A percentile compares a stretch with the other conserved stretches of the same genome.
Evolutionary conservation across 495 filamentous ascomycete genomes (phyloP).

Genomic region (Bacidia gigantensis): DNA sequence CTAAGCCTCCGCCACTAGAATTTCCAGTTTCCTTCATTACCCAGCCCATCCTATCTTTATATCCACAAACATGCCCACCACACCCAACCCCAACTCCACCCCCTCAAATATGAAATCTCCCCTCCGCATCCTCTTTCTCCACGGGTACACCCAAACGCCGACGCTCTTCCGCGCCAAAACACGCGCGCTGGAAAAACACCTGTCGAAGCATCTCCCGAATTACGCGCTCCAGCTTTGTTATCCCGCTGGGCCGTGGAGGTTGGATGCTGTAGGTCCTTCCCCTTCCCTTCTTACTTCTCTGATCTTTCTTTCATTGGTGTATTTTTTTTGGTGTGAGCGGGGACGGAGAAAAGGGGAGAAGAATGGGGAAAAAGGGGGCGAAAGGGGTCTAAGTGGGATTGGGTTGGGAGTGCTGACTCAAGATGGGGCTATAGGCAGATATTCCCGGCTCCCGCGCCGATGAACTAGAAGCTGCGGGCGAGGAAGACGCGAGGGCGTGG

Average conservation of each 20-base stretch:
- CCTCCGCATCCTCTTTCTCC: conserved; percentile 39
- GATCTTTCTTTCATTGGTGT: no score
- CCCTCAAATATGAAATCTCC: neutral
- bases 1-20: no score
- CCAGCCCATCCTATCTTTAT: no score
- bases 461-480: conserved; percentile 23
- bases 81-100: neutral
- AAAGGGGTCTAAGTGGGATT: no score
- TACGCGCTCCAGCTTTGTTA: conserved; percentile 33
- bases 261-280: no score
- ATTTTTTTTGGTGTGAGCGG: no score
- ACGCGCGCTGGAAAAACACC: conserved; percentile 66
- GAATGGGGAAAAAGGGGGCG: no score
- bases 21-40: no score
- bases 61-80: no score
- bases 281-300: no score
- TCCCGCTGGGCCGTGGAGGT: conserved; percentile 40
- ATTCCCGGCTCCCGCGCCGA: conserved; percentile 18
- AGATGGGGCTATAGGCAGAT: conserved; percentile 43
- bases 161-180: conserved; percentile 79
- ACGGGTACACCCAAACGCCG: conserved; percentile 84
- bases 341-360: no score
- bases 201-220: conserved; percentile 54
- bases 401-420: no score
- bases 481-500: conserved; percentile 64